phyloP scores from a whole-genome alignment of 2,329 filamentous ascomycete species.

The Sarocladiaceae sp. region DNA sequence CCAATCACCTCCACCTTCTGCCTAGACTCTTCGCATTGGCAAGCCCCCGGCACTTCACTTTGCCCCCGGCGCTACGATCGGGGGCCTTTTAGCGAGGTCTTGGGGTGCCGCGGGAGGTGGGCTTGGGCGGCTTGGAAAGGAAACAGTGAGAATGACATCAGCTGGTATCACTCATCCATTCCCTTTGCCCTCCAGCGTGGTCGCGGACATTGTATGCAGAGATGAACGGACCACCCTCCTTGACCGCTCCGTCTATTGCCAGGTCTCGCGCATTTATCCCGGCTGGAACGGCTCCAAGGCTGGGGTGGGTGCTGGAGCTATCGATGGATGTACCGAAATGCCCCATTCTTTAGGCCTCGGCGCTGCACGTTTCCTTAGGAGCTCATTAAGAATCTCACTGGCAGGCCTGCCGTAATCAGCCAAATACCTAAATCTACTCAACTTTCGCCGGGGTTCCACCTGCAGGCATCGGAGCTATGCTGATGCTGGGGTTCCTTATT shows the following conservation, averaged over 20 bases:
- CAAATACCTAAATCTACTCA: neutral
- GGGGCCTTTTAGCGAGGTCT: neutral
- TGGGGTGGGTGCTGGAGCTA: neutral
- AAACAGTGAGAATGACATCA: neutral
- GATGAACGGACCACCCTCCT: neutral
- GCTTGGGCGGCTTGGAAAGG: neutral
- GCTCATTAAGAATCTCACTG: too few species aligned
- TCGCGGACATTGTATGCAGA: too few species aligned
- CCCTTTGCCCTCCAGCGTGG: too few species aligned
- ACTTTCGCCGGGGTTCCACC: too few species aligned
- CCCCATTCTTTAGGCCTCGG: too few species aligned
- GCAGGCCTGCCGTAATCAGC: neutral
- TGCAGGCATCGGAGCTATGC: too few species aligned
- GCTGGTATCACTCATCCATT: too few species aligned
- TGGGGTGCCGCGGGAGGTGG: neutral
- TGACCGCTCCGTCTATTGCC: constrained; percentile 2
- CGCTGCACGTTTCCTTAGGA: too few species aligned
- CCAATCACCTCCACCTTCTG: neutral
- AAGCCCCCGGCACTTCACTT: too few species aligned
- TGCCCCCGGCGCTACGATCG: neutral
- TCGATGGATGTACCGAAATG: too few species aligned
- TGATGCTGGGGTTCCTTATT: too few species aligned
- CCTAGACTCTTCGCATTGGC: too few species aligned
- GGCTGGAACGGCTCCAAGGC: neutral
- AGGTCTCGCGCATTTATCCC: neutral